These are phyloP conservation scores for Candida bentonensis DNA, from an alignment of 805 yeast genomes.

Conservation along the genomic window DNA sequence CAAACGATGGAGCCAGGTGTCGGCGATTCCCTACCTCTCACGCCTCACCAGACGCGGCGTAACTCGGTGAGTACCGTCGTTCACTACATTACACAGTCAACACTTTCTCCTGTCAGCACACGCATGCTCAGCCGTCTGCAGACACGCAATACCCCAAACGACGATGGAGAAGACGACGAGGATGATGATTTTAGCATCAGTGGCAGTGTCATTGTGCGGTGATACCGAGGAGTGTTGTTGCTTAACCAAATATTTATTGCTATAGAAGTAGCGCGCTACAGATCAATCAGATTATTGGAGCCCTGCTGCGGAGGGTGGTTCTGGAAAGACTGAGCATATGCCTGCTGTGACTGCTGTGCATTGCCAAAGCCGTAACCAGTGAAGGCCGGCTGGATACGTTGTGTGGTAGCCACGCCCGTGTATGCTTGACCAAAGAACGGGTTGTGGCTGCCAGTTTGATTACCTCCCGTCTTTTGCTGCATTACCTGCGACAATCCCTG, in stretches of 20 bases:
- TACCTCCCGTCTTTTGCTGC: conserved; percentile 14
- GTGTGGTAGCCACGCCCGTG: conserved; percentile 54
- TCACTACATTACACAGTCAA: not conserved
- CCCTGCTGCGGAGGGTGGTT: conserved; percentile 7
- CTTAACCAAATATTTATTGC: conserved; percentile 2
- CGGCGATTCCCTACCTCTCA: not conserved
- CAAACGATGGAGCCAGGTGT: not conserved
- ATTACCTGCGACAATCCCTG: conserved; percentile 38
- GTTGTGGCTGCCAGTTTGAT: conserved; percentile 22
- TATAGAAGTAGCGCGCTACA: conserved; percentile 7
- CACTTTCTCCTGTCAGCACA: not conserved
- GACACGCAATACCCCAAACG: too few species aligned
- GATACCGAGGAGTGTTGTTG: not conserved
- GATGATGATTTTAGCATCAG: too few species aligned
- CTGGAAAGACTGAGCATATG: conserved; percentile 8
- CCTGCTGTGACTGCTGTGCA: conserved; percentile 29
- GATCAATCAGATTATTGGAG: conserved; percentile 17
- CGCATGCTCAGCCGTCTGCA: not conserved
- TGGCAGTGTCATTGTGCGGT: not conserved
- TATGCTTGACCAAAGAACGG: conserved; percentile 58
- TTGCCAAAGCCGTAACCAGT: conserved; percentile 96
- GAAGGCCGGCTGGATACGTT: conserved; percentile 55
- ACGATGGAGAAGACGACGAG: too few species aligned
- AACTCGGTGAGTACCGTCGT: not conserved
- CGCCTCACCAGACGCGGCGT: not conserved